A percentile compares a stretch with the other conserved stretches of the same genome.
These are phyloP conservation scores for Ganoderma meredithae DNA, from an alignment of 1,284 basidiomycete species.

Conservation along the genomic window DNA sequence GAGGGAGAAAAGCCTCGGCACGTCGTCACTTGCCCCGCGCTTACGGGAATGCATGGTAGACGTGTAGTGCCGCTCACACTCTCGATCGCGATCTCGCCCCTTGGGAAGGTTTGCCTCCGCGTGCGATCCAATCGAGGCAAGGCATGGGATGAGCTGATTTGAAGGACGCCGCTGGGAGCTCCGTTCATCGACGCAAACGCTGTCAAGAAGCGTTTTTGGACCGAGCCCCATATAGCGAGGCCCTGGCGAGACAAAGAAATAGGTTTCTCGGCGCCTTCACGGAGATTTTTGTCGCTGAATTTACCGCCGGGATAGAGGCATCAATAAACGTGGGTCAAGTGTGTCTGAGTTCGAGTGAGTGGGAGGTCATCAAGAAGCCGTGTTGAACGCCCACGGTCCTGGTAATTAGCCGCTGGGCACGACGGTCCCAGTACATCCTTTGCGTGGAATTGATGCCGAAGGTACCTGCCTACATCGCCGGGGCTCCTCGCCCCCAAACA, in stretches of 20 bases:
- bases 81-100: constrained; percentile 17
- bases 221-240: neutral
- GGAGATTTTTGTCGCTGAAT: neutral
- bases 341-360: neutral
- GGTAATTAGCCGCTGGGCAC: constrained; percentile 1
- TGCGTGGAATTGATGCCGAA: neutral
- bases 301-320: neutral
- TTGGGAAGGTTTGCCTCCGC: constrained; percentile 5
- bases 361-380: neutral
- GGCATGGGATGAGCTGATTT: constrained; percentile 5
- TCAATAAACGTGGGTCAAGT: neutral
- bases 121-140: neutral
- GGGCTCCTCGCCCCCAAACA: neutral
- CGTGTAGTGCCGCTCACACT: constrained; percentile 9
- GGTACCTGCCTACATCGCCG: neutral
- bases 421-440: neutral
- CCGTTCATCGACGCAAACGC: neutral
- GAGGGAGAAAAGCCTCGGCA: constrained; percentile 8
- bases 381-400: neutral
- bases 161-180: constrained; percentile 4
- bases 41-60: neutral
- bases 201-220: neutral
- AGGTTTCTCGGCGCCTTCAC: neutral
- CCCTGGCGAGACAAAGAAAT: neutral
- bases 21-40: neutral